Evolutionary conservation across 1,284 basidiomycete species (phyloP).

Genomic region (Schizophyllum amplum): DNA sequence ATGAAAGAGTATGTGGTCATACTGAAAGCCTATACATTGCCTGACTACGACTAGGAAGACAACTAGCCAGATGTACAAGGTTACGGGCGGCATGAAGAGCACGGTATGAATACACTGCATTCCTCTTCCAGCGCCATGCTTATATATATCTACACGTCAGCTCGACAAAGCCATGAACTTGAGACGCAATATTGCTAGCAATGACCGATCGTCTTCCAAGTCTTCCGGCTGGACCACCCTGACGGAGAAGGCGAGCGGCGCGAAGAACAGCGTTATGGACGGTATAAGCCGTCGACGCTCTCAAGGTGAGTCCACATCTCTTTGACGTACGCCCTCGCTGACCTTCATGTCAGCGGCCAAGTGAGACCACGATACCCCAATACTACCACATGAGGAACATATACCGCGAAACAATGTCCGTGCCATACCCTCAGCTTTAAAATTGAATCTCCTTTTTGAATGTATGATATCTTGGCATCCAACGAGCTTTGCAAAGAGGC

Average conservation of each 20-base stretch:
- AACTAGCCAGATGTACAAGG: not conserved
- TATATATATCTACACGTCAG: not conserved
- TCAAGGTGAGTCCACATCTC: not conserved
- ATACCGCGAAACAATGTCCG: too few species aligned
- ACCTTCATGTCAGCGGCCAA: too few species aligned
- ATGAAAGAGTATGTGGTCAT: not conserved
- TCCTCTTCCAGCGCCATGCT: not conserved
- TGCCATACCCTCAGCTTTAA: too few species aligned
- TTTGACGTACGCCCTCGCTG: too few species aligned
- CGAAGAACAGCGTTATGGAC: not conserved
- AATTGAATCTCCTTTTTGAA: too few species aligned
- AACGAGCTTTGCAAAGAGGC: too few species aligned
- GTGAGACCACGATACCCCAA: too few species aligned
- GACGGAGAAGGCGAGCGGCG: not conserved
- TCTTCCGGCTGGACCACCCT: not conserved
- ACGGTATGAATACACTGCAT: not conserved
- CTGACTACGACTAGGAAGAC: not conserved
- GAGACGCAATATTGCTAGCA: not conserved
- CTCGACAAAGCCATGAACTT: not conserved
- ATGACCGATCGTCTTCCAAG: not conserved
- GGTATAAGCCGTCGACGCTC: not conserved
- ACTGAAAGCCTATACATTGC: not conserved
- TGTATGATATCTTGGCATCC: too few species aligned
- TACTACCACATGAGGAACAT: too few species aligned
- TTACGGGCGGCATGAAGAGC: not conserved